phyloP scores from a whole-genome alignment of 345 rosid genomes.

The Bruguiera sexangula region DNA sequence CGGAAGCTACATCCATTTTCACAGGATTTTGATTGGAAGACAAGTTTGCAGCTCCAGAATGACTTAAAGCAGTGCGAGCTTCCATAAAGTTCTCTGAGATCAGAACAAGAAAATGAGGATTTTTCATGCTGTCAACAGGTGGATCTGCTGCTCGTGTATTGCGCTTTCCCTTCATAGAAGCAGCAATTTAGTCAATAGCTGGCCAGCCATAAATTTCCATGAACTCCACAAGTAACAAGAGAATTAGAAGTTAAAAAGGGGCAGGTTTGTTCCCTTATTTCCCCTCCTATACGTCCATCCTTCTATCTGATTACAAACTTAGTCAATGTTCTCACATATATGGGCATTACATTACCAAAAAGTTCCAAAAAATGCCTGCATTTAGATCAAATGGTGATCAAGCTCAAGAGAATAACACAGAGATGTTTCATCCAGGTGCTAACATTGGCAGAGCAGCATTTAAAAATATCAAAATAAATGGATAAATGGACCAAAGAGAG shows the following conservation, averaged over 20 bases:
- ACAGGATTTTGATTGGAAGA: conserved; percentile 66
- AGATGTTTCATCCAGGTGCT: not conserved
- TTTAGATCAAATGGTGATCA: not conserved
- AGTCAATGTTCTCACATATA: not conserved
- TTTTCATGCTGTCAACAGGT: conserved; percentile 59
- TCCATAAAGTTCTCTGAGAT: conserved; percentile 90
- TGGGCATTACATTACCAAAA: not conserved
- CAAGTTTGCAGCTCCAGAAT: conserved; percentile 60
- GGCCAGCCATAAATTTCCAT: conserved; percentile 18
- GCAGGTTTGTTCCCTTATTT: not conserved
- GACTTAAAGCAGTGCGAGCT: conserved; percentile 84
- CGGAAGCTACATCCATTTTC: conserved; percentile 75
- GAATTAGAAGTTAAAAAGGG: not conserved
- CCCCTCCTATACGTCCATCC: not conserved
- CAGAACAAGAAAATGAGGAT: conserved; percentile 72
- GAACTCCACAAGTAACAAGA: not conserved
- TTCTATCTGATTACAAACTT: not conserved
- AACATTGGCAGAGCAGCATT: not conserved
- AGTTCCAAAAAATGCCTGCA: not conserved
- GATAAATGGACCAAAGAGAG: too few relatives aligned
- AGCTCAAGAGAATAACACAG: not conserved
- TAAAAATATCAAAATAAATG: not conserved
- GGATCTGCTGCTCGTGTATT: conserved; percentile 61
- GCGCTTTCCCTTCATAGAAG: conserved; percentile 71
- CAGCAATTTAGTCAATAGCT: conserved; percentile 21